These are phyloP conservation scores for Alternaria angustiovoidea DNA, from an alignment of 2,329 filamentous ascomycete genomes.

Conservation along the genomic window DNA sequence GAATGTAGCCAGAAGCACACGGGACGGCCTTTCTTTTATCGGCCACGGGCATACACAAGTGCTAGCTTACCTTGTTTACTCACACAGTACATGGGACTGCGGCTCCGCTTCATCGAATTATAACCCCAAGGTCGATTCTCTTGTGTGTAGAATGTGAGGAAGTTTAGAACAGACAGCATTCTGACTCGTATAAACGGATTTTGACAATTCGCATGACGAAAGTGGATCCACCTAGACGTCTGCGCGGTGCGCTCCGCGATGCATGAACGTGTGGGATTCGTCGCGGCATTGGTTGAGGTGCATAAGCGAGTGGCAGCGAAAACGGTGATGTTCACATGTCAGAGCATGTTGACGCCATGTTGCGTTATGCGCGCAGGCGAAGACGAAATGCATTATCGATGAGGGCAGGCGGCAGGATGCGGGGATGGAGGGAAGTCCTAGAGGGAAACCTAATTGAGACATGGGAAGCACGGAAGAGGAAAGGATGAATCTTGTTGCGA, in stretches of 20 bases:
- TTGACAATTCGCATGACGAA: background rate
- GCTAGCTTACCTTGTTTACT: background rate
- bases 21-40: background rate
- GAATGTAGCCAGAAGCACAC: background rate
- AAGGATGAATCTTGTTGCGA: constrained; percentile 4
- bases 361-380: constrained; percentile 1
- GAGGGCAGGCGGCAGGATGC: background rate
- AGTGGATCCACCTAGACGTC: constrained; percentile 4
- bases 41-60: background rate
- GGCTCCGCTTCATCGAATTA: too few relatives aligned
- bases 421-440: background rate
- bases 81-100: background rate
- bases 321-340: constrained; percentile 14
- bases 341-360: constrained; percentile 20
- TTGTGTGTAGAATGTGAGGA: background rate
- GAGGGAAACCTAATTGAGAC: background rate
- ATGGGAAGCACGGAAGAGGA: constrained; percentile 1
- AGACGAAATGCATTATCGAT: background rate
- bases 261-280: constrained; percentile 18
- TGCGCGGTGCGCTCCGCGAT: constrained; percentile 14
- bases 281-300: constrained; percentile 8
- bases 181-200: background rate
- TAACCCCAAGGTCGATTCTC: too few relatives aligned
- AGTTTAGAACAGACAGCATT: background rate
- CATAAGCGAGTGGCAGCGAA: constrained; percentile 22